phyloP scores from a whole-genome alignment of 139 green algal genomes.

The Desmodesmus armatus region DNA sequence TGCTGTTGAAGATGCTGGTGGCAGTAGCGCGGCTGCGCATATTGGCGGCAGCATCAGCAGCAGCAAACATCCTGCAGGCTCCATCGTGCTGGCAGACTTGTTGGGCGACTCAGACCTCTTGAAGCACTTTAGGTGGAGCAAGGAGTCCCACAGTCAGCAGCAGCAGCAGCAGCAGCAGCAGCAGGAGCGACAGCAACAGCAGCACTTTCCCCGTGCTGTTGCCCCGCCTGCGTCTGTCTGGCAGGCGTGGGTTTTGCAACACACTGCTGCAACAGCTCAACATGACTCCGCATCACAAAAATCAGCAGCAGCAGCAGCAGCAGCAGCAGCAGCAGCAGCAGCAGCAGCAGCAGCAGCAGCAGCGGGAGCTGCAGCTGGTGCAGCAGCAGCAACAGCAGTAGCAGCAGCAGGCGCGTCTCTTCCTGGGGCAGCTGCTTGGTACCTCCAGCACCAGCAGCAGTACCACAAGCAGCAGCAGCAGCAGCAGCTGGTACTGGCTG shows the following conservation, averaged over 20 bases:
- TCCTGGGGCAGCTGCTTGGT: not conserved
- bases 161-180: not conserved
- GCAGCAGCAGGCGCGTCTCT: not conserved
- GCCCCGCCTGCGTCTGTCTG: no score
- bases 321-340: not conserved
- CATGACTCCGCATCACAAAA: not conserved
- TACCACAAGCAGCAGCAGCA: slow-evolving; percentile 13
- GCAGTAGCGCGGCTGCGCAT: no score
- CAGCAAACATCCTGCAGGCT: no score
- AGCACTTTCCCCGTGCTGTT: no score
- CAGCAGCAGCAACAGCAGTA: not conserved
- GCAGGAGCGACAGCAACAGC: not conserved
- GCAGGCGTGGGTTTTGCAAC: not conserved
- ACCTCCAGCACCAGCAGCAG: not conserved
- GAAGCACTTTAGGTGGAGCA: no score
- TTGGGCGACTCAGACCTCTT: no score
- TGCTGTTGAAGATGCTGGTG: no score
- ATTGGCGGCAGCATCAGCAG: no score
- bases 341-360: not conserved
- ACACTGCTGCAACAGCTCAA: not conserved
- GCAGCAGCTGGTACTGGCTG: not conserved
- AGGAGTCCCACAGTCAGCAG: not conserved
- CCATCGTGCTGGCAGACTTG: no score
- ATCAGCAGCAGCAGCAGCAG: not conserved
- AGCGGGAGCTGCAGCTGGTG: not conserved